Evolutionary conservation across 129 eudicot genomes (phyloP).

Genomic region (Apium graveolens): DNA sequence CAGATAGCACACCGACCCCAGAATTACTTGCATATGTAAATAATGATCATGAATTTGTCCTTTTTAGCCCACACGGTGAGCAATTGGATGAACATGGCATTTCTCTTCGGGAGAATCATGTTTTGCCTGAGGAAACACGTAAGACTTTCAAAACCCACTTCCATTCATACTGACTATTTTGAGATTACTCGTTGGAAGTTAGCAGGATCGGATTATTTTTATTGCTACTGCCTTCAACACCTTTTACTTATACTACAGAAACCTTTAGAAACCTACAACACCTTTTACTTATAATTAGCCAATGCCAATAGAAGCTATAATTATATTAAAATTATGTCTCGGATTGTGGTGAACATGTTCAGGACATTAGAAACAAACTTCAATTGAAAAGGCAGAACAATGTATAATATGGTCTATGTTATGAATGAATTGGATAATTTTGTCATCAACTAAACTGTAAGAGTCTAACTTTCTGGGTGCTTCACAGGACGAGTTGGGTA

Average conservation of each 20-base stretch:
- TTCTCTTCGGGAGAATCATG: conserved; percentile 14
- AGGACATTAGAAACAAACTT: neutral
- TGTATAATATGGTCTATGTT: neutral
- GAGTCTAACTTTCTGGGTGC: neutral
- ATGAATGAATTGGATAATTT: neutral
- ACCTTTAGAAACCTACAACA: neutral
- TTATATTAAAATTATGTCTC: neutral
- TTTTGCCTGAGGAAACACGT: conserved; percentile 50
- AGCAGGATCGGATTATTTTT: too few relatives aligned
- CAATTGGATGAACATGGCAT: conserved; percentile 21
- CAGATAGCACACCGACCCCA: conserved; percentile 23
- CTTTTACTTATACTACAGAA: neutral
- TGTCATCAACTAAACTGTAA: neutral
- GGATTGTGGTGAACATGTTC: neutral
- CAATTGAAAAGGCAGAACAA: neutral
- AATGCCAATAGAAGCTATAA: neutral
- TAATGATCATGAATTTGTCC: conserved; percentile 55
- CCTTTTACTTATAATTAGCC: neutral
- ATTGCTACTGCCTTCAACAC: neutral
- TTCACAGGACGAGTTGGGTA: conserved; percentile 56
- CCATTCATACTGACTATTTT: neutral
- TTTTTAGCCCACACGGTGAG: conserved; percentile 49
- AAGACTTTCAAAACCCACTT: neutral
- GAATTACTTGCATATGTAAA: conserved; percentile 51
- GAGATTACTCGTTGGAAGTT: too few relatives aligned